Percentiles rank a stretch among this genome's conserved stretches.
Conservation (phyloP, 768 basidiomycete genomes). For the Leucosporidium yakuticum region DNA sequence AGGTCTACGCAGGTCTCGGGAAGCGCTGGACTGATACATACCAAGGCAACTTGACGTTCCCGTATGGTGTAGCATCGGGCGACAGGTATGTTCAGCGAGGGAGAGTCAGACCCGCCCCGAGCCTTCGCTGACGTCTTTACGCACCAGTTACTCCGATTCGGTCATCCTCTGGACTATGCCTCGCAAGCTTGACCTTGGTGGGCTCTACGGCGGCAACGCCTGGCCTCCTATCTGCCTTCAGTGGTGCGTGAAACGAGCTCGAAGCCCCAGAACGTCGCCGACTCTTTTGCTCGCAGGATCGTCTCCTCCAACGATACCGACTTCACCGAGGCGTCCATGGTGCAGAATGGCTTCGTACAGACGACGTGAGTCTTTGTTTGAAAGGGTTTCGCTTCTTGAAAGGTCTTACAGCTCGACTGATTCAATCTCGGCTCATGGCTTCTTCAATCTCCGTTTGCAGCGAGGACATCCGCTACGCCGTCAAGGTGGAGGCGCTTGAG, state of each 20-base stretch:
- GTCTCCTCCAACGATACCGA: neutral
- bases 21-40: conserved; percentile 8
- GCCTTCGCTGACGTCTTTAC: neutral
- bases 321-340: neutral
- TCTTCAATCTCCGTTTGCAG: conserved; percentile 22
- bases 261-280: neutral
- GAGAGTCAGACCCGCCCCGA: neutral
- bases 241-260: neutral
- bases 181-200: conserved; percentile 13
- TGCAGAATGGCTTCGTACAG: neutral
- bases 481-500: conserved; percentile 55
- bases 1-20: neutral
- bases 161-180: conserved; percentile 21
- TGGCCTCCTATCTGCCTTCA: conserved; percentile 14
- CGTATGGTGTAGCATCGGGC: conserved; percentile 8
- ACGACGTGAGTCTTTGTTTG: neutral
- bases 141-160: conserved; percentile 1
- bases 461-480: conserved; percentile 58
- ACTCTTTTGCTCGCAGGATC: neutral
- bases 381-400: no score
- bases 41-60: conserved; percentile 12
- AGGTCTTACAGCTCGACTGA: no score
- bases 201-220: conserved; percentile 8
- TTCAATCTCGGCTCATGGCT: no score
- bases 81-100: conserved; percentile 4